Evolutionary conservation across 2,329 filamentous ascomycete genomes (phyloP), one percentile per base, ranked within the genome.

Genomic region (Alternaria longipes): DNA sequence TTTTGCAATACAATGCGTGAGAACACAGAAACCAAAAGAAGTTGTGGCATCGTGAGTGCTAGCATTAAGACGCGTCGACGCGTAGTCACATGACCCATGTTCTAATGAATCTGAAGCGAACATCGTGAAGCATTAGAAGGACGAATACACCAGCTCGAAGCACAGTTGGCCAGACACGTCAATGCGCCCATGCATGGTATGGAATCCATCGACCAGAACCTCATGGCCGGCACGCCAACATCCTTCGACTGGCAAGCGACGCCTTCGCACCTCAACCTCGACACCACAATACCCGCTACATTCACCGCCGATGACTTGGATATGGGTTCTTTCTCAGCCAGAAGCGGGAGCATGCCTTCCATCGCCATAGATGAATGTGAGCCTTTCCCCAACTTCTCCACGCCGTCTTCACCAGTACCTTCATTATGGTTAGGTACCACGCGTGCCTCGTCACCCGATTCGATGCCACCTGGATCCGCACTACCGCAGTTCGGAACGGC

Each of bases 281-380:
- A 77, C 41, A 71, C 73, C 11, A 64, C 63, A n/a, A 71, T 76
- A 44, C 54, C 73, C 3, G 60, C 66, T 7, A 64, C 73, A 12
- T 74, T 71, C 40, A 69, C 64, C 5, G 58, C 67, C 5, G 65
- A 69, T 30, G 66, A 74, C 40, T 53, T 74, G 45, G 67, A 74
- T 53, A 61, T 74, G 3, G 67, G 60, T 26, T 62, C 53, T 36
- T 72, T 73, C 52, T 74, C 74, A 20, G 66, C 70, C 45, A 63
- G 66, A 28, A 65, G 68, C 30, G 63, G 67, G 26, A 73, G 67
- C 54, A 66, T 78, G 52, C 76, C 76, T 18, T 72, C 74, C 14
- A 78, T 78, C 52, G 74, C 74, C 47, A 77, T 78, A 60, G 73
- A 76, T 55, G 65, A 78, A 74, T 76, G 74, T 73, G 73, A 77